Conservation (phyloP, 2,329 filamentous ascomycete genomes). For the Myriosclerotinia duriaeana region DNA sequence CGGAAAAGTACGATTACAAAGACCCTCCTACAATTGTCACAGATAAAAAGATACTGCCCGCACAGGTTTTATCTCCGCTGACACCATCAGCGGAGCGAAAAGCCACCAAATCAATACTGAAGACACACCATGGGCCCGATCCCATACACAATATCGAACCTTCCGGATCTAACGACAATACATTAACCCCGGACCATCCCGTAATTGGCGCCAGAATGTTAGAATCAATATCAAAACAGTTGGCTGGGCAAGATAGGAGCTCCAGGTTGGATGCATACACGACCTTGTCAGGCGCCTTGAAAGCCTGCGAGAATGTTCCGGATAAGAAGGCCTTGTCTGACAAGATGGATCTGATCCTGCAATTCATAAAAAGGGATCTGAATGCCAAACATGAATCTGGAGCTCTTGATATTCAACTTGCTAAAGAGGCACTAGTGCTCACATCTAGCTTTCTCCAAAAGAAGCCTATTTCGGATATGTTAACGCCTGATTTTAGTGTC, state of each 20-base stretch:
- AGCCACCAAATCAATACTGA: slow-evolving; percentile 76
- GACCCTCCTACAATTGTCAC: slow-evolving; percentile 43
- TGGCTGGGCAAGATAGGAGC: slow-evolving; percentile 70
- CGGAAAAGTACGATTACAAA: slow-evolving; percentile 56
- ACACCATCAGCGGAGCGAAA: slow-evolving; percentile 46
- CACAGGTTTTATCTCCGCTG: slow-evolving; percentile 29
- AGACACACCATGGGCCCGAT: slow-evolving; percentile 53
- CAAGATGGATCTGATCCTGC: slow-evolving; percentile 74
- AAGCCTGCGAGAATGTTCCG: slow-evolving; percentile 78
- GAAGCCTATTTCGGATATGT: slow-evolving; percentile 63
- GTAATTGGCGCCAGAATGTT: slow-evolving; percentile 66
- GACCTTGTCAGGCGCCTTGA: slow-evolving; percentile 72
- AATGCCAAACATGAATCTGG: slow-evolving; percentile 58
- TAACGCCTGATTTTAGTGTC: slow-evolving; percentile 75
- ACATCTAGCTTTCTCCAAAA: slow-evolving; percentile 76
- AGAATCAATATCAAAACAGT: slow-evolving; percentile 77
- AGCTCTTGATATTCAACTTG: slow-evolving; percentile 64
- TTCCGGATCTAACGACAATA: slow-evolving; percentile 42
- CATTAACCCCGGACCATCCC: background rate
- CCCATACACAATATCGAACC: slow-evolving; percentile 49
- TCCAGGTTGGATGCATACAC: slow-evolving; percentile 83
- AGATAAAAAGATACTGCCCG: slow-evolving; percentile 26
- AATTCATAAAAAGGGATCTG: slow-evolving; percentile 83
- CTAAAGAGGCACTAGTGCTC: slow-evolving; percentile 75
- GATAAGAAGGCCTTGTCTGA: slow-evolving; percentile 69